Conservation (phyloP, 2,329 filamentous ascomycete genomes). For the Sordariomycetes sp. region DNA sequence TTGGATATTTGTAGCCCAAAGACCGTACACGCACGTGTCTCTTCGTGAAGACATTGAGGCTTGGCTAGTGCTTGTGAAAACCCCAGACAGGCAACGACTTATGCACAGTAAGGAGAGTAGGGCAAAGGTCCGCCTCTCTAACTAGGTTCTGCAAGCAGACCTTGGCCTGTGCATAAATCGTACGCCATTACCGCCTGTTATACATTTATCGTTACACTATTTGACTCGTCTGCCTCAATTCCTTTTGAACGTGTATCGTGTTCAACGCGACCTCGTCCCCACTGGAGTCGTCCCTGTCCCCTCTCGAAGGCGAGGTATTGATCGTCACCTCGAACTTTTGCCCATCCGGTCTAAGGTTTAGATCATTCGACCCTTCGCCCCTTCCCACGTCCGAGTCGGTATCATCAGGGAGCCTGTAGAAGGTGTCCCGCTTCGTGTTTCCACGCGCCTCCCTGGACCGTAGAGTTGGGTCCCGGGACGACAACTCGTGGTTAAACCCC, state of each 20-base stretch:
- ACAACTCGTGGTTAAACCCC: constrained; percentile 8
- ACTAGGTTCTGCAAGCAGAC: too few species aligned
- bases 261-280: constrained; percentile 24
- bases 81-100: too few species aligned
- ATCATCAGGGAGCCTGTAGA: constrained; percentile 19
- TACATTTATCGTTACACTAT: background rate
- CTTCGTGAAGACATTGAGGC: too few species aligned
- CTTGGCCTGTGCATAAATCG: too few species aligned
- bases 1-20: too few species aligned
- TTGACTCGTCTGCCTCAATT: constrained; percentile 16
- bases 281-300: constrained; percentile 12
- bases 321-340: constrained; percentile 17
- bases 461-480: background rate
- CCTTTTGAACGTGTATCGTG: constrained; percentile 22
- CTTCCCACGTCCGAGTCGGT: constrained; percentile 11
- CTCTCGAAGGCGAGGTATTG: constrained; percentile 15
- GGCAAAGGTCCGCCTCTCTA: too few species aligned
- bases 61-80: too few species aligned
- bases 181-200: background rate
- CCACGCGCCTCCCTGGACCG: background rate
- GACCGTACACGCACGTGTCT: too few species aligned
- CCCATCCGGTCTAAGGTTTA: constrained; percentile 17
- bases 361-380: constrained; percentile 7
- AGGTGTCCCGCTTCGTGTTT: constrained; percentile 9
- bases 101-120: too few species aligned